Conservation (phyloP, 164 flowering plant species). For the Hamamelis virginiana region DNA sequence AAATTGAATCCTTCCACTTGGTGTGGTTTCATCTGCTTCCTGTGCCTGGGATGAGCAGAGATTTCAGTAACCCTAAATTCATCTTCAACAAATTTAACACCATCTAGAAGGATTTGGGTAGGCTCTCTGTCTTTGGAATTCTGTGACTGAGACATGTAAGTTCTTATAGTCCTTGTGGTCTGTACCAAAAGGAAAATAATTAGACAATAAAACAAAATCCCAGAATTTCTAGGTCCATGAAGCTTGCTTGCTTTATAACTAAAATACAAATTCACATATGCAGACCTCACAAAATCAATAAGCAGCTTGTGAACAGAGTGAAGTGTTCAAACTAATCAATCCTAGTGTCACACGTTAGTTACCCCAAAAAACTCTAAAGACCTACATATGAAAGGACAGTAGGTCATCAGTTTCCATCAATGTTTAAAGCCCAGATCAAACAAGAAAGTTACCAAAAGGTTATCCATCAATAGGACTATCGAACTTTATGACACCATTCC, state of each 20-base stretch:
- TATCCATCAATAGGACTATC: no score
- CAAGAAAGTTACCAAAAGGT: no score
- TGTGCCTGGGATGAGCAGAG: conserved; percentile 81
- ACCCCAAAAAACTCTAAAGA: no score
- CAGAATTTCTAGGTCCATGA: background rate
- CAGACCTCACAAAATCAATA: background rate
- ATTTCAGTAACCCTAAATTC: conserved; percentile 43
- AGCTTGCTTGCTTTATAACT: background rate
- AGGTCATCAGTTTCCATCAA: no score
- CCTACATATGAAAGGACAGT: no score
- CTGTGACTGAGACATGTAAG: conserved; percentile 48
- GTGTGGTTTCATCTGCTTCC: conserved; percentile 86
- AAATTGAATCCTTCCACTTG: conserved; percentile 90
- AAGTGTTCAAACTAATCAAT: background rate
- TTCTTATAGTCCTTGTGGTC: conserved; percentile 53
- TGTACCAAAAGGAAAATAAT: conserved; percentile 19
- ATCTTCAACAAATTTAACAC: conserved; percentile 32
- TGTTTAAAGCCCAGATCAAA: no score
- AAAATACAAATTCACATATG: background rate
- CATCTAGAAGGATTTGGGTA: conserved; percentile 16
- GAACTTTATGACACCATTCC: background rate
- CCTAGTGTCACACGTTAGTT: background rate
- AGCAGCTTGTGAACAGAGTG: background rate
- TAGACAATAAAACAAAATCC: background rate
- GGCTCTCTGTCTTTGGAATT: conserved; percentile 27